Evolutionary conservation across 2,329 filamentous ascomycete genomes (phyloP).

Genomic region (Juglanconis juglandina): DNA sequence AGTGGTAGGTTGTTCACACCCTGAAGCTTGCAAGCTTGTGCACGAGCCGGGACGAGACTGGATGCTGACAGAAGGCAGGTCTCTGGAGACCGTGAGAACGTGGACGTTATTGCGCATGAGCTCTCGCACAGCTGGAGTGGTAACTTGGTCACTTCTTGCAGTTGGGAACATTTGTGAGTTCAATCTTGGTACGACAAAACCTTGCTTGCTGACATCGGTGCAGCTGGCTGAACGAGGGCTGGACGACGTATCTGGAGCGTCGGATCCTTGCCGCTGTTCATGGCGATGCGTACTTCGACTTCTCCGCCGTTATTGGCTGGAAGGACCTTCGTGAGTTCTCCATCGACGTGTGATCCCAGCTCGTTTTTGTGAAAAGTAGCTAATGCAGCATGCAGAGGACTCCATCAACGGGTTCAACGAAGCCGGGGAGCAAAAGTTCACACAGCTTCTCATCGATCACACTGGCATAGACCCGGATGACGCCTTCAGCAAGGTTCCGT

Average conservation of each 20-base stretch:
- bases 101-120: conserved; percentile 94
- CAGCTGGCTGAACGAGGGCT: conserved; percentile 73
- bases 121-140: conserved; percentile 78
- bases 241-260: conserved; percentile 93
- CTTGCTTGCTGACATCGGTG: conserved; percentile 10
- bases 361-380: conserved; percentile 1
- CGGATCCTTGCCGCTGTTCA: conserved; percentile 75
- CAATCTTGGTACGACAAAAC: background rate
- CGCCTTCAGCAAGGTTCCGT: conserved; percentile 86
- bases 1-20: background rate
- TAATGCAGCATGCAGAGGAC: conserved; percentile 52
- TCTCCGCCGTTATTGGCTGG: conserved; percentile 95
- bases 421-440: conserved; percentile 76
- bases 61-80: conserved; percentile 62
- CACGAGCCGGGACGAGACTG: conserved; percentile 39
- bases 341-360: conserved; percentile 7
- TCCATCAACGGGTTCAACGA: conserved; percentile 73
- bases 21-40: background rate
- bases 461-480: conserved; percentile 93
- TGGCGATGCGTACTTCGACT: conserved; percentile 82
- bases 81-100: conserved; percentile 83
- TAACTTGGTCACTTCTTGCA: conserved; percentile 74
- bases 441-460: conserved; percentile 82
- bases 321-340: conserved; percentile 63
- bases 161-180: conserved; percentile 74